Evolutionary conservation across 1,284 basidiomycete species (phyloP), one percentile per base, ranked within the genome.

Genomic region (Trichosporon inkin): DNA sequence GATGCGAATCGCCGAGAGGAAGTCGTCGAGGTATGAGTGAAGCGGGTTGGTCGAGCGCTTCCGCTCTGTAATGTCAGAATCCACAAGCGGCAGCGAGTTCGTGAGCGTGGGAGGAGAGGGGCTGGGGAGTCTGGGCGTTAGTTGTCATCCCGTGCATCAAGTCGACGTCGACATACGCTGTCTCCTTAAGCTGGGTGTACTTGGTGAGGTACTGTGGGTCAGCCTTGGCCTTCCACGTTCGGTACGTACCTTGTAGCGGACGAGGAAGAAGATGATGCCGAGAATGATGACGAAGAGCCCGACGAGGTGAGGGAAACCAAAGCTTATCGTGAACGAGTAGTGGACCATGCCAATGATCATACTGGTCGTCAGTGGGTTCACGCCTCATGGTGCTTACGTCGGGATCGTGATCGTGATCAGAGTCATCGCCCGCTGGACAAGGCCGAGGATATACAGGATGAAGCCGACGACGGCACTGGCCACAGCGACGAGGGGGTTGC

Each of bases 1-100:
- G 10, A 97, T 90, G 57, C 92, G 84, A 60, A 97, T 90, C 5
- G 93, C 93, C 66, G 93, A 88, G 49, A 97, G 77, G 72, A 97
- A 96, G 70, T 97, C 94, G 73, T 96, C 93, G 34, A 97, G 82
- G 71, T 96, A 96, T 70, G 94, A 93, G 73, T 94, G 91, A 71
- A 96, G 92, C 2, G 80, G 70, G 4, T 86, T 84, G 6, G 88
- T 84, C 0, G 86, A 68, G 10, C 71, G 58, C 19, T 58, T 63
- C 62, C 85, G 85, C 71, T 90, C 88, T 0, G 86, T 83, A 69
- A 91, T 89, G 58, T 84, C 68, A 0, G 63, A 53, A 11, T 63
- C 68, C 17, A 62, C 56, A 6, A 71, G 61, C 13, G 71, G 73
- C 6, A 71, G 60, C 7, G 68, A 57, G 22, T 71, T 67, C 7